These are phyloP conservation scores for Schizopora paradoxa DNA, from an alignment of 1,284 basidiomycete species.

Conservation along the genomic window DNA sequence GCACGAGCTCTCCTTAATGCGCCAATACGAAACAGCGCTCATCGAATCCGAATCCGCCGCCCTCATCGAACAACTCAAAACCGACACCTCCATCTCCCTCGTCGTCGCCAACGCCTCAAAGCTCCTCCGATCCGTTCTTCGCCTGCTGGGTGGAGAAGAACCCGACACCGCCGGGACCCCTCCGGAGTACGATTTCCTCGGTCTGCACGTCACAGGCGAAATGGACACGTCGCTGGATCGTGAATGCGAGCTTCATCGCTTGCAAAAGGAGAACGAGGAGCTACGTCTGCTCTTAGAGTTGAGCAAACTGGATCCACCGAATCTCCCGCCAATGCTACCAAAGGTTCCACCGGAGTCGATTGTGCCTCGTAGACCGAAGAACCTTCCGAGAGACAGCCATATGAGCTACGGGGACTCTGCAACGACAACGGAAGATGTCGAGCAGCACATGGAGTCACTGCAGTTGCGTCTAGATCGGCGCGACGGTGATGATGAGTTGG, in stretches of 20 bases:
- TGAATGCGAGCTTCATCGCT: constrained; percentile 78
- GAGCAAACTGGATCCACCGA: background rate
- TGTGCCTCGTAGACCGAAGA: constrained; percentile 10
- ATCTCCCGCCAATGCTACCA: constrained; percentile 9
- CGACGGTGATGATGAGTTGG: too few relatives aligned
- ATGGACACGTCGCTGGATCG: constrained; percentile 77
- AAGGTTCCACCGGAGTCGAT: constrained; percentile 5
- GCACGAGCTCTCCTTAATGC: constrained; percentile 85
- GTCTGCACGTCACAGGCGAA: constrained; percentile 23
- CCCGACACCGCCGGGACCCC: constrained; percentile 1
- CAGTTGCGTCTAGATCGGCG: too few relatives aligned
- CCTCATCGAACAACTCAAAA: constrained; percentile 53
- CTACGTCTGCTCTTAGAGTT: constrained; percentile 61
- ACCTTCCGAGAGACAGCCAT: too few relatives aligned
- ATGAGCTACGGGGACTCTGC: too few relatives aligned
- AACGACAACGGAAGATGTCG: too few relatives aligned
- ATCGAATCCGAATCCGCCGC: constrained; percentile 73
- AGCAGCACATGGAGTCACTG: too few relatives aligned
- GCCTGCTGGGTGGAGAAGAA: constrained; percentile 57
- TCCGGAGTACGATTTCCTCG: constrained; percentile 19
- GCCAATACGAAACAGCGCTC: constrained; percentile 86
- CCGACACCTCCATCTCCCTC: constrained; percentile 60
- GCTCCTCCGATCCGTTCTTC: constrained; percentile 69
- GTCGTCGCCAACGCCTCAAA: constrained; percentile 71
- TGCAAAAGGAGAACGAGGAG: constrained; percentile 83